phyloP scores from a whole-genome alignment of 768 basidiomycete species.

The Asterophora lycoperdoides region DNA sequence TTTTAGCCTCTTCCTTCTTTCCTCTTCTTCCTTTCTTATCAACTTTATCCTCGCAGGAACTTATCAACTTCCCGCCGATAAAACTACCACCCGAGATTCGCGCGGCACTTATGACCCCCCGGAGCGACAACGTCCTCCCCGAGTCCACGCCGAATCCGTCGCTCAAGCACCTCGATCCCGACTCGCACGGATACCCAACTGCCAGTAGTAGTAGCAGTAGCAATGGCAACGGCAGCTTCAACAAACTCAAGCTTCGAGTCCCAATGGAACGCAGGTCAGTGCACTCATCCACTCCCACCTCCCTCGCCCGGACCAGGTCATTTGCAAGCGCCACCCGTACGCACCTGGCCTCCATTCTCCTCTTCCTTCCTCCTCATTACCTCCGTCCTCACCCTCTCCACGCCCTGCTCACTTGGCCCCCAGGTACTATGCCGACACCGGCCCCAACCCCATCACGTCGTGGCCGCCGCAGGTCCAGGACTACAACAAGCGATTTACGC shows the following conservation, averaged over 20 bases:
- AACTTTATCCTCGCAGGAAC: conserved; percentile 53
- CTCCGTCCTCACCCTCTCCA: neutral
- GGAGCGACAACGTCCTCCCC: conserved; percentile 49
- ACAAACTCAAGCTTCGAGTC: conserved; percentile 65
- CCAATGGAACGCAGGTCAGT: conserved; percentile 80
- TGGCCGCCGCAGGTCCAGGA: conserved; percentile 95
- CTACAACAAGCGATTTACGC: conserved; percentile 90
- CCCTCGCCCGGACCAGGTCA: neutral
- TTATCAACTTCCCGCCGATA: conserved; percentile 83
- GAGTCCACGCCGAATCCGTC: conserved; percentile 81
- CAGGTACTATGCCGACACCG: conserved; percentile 85
- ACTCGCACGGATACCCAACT: conserved; percentile 12
- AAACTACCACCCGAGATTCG: conserved; percentile 63
- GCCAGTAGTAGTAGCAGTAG: neutral
- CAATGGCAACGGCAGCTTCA: conserved; percentile 31
- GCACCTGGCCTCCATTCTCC: neutral
- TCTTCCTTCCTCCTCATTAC: neutral
- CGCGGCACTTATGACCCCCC: conserved; percentile 53
- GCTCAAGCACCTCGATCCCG: conserved; percentile 39
- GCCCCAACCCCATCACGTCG: conserved; percentile 49
- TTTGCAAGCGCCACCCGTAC: conserved; percentile 1
- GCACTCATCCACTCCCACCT: no score
- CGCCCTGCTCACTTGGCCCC: conserved; percentile 6
- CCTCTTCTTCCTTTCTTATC: neutral
- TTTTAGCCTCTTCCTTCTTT: no score